Evolutionary conservation across 2,329 filamentous ascomycete species (phyloP).

Genomic region (Verticillium tricorpus): DNA sequence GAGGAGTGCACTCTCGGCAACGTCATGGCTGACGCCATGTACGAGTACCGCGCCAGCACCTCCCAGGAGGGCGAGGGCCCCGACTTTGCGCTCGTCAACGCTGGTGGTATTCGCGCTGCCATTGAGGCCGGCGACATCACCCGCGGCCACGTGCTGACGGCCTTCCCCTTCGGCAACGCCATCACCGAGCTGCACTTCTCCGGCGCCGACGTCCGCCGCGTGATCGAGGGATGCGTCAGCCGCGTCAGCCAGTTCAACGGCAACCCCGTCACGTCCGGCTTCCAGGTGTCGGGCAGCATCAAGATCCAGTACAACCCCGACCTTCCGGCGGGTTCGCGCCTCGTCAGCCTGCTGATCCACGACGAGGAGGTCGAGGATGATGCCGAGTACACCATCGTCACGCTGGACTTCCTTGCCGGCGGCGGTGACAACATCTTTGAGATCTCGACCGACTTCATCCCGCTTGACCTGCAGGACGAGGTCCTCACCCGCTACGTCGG

Average conservation of each 20-base stretch:
- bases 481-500: constrained; percentile 47
- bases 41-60: constrained; percentile 52
- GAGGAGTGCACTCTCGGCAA: constrained; percentile 55
- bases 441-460: constrained; percentile 30
- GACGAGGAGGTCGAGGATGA: constrained; percentile 40
- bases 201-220: constrained; percentile 50
- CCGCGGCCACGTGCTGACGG: constrained; percentile 57
- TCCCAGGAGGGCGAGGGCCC: constrained; percentile 31
- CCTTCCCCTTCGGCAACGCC: constrained; percentile 63
- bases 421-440: constrained; percentile 60
- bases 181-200: constrained; percentile 52
- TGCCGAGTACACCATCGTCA: constrained; percentile 52
- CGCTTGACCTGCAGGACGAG: constrained; percentile 49
- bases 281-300: constrained; percentile 56
- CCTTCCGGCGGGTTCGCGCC: constrained; percentile 41
- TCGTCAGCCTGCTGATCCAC: constrained; percentile 48
- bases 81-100: constrained; percentile 58
- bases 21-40: constrained; percentile 55
- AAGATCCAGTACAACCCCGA: constrained; percentile 53
- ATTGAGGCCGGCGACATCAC: constrained; percentile 59
- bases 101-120: constrained; percentile 58
- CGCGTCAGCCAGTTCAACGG: constrained; percentile 50
- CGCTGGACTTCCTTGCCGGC: constrained; percentile 57
- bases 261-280: constrained; percentile 49
- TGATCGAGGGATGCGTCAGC: constrained; percentile 56